phyloP scores from a whole-genome alignment of 345 rosid species.

The Viola odorata region DNA sequence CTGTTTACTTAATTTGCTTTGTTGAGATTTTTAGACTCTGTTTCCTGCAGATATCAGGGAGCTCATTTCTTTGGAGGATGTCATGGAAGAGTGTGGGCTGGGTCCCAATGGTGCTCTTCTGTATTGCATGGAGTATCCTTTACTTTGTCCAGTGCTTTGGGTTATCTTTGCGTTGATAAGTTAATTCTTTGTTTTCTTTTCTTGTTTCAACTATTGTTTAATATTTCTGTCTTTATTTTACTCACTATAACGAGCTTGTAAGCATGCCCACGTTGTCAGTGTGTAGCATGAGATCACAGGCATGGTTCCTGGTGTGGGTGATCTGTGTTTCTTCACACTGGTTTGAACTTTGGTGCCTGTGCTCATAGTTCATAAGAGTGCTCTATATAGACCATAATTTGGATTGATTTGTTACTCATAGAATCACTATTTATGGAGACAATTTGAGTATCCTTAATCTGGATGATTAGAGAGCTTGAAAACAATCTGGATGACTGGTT shows the following conservation, averaged over 20 bases:
- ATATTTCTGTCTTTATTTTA: background rate
- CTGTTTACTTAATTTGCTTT: background rate
- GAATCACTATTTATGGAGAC: background rate
- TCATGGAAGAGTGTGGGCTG: conserved; percentile 81
- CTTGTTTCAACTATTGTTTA: background rate
- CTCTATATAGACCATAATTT: background rate
- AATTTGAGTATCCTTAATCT: conserved; percentile 39
- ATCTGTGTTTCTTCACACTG: background rate
- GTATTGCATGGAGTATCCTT: conserved; percentile 98
- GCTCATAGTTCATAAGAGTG: background rate
- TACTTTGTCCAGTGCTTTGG: conserved; percentile 8
- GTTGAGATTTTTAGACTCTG: background rate
- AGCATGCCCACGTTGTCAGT: background rate
- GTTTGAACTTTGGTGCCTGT: background rate
- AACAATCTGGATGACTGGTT: conserved; percentile 80
- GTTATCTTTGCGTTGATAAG: background rate
- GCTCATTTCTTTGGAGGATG: conserved; percentile 81
- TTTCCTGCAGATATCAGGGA: conserved; percentile 72
- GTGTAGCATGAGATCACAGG: background rate
- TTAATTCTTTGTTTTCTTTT: background rate
- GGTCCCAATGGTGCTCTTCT: conserved; percentile 93
- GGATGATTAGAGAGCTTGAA: conserved; percentile 58
- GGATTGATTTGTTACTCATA: background rate
- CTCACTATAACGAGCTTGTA: background rate
- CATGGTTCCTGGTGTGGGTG: background rate